phyloP scores from a whole-genome alignment of 2,329 filamentous ascomycete species.

The Stachybotrys chartarum region DNA sequence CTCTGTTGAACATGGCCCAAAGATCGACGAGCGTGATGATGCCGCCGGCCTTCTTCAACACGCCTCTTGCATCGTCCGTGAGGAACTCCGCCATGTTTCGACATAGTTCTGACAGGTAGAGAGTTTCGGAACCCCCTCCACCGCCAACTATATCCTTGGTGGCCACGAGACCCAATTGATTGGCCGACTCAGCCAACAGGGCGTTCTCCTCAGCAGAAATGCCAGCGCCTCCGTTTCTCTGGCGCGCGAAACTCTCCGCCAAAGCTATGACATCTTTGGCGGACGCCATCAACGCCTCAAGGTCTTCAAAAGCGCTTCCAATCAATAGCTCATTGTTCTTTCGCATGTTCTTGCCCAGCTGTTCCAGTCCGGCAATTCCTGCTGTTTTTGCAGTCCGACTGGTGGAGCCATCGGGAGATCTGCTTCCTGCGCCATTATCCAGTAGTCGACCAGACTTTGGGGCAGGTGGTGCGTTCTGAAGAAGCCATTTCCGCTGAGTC shows the following conservation, averaged over 20 bases:
- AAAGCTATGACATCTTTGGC: conserved; percentile 94
- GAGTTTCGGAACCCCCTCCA: conserved; percentile 62
- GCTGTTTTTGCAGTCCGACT: conserved; percentile 51
- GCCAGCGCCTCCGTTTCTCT: conserved; percentile 52
- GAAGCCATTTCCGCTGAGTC: conserved; percentile 90
- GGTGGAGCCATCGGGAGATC: conserved; percentile 14
- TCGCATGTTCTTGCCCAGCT: conserved; percentile 72
- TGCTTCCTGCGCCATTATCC: conserved; percentile 26
- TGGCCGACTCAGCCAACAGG: conserved; percentile 69
- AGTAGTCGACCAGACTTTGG: conserved; percentile 50
- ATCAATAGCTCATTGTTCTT: conserved; percentile 93
- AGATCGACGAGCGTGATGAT: conserved; percentile 87
- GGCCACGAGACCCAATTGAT: conserved; percentile 79
- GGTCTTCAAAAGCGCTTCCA: conserved; percentile 88
- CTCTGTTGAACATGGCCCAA: conserved; percentile 92
- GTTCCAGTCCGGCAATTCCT: conserved; percentile 88
- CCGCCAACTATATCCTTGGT: conserved; percentile 91
- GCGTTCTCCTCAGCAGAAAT: conserved; percentile 63
- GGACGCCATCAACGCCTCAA: conserved; percentile 94
- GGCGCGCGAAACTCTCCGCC: conserved; percentile 76
- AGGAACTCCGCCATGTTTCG: conserved; percentile 83
- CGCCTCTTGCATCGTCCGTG: conserved; percentile 73
- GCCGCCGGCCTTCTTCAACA: conserved; percentile 73
- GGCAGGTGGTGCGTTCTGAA: conserved; percentile 82
- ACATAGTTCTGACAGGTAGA: conserved; percentile 84